These are phyloP conservation scores for Fusarium protoensiforme DNA, from an alignment of 2,329 filamentous ascomycete species.

Conservation along the genomic window DNA sequence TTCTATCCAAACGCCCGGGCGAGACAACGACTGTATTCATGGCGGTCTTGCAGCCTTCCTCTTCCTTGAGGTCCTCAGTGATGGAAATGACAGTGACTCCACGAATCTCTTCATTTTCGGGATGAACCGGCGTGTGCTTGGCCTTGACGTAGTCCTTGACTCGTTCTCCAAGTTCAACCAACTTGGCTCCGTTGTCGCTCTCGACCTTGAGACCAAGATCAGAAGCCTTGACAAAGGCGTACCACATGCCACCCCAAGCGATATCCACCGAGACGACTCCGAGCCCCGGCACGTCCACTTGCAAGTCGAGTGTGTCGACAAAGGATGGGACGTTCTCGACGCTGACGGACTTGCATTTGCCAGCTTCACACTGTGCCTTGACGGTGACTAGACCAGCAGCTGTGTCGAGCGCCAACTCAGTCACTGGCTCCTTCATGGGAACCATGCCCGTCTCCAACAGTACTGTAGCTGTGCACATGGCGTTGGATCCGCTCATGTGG, in stretches of 20 bases:
- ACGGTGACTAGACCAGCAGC: constrained; percentile 56
- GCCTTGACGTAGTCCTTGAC: constrained; percentile 54
- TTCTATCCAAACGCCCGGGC: constrained; percentile 57
- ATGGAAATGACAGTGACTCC: constrained; percentile 54
- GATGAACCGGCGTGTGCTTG: constrained; percentile 52
- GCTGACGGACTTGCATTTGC: constrained; percentile 56
- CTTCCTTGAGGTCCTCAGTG: constrained; percentile 47
- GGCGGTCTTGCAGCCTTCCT: constrained; percentile 42
- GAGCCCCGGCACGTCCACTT: constrained; percentile 53
- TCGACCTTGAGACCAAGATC: constrained; percentile 49
- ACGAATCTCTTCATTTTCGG: constrained; percentile 53
- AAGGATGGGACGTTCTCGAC: constrained; percentile 60
- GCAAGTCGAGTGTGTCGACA: constrained; percentile 52
- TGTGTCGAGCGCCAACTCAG: constrained; percentile 54
- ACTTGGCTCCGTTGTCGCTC: constrained; percentile 41
- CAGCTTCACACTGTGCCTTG: constrained; percentile 53
- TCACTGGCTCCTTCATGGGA: constrained; percentile 56
- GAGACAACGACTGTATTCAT: constrained; percentile 56
- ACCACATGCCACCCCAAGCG: constrained; percentile 60
- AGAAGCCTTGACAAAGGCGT: constrained; percentile 52
- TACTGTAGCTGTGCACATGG: constrained; percentile 56
- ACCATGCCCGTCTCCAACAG: constrained; percentile 60
- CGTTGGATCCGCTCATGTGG: constrained; percentile 56
- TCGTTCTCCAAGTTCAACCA: constrained; percentile 55
- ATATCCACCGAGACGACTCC: constrained; percentile 55